Conservation (phyloP, 2,329 filamentous ascomycete species). For the Fusarium armeniacum region DNA sequence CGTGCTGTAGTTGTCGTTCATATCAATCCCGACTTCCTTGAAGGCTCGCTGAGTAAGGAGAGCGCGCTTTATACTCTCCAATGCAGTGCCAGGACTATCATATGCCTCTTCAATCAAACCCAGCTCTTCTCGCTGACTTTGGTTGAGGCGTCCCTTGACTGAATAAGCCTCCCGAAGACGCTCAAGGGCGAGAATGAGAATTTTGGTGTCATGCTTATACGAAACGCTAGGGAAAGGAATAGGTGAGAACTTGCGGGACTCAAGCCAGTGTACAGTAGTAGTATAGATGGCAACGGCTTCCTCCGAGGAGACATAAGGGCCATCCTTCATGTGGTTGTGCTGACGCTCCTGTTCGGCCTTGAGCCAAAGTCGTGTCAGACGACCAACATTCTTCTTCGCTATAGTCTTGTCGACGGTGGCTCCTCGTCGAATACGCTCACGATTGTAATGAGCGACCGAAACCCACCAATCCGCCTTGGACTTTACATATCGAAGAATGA, state of each 20-base stretch:
- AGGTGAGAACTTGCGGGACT: conserved; percentile 97
- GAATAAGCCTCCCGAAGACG: conserved; percentile 95
- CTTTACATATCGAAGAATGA: conserved; percentile 98
- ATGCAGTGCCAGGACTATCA: conserved; percentile 94
- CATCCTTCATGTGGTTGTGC: conserved; percentile 99
- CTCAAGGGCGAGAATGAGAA: conserved; percentile 94
- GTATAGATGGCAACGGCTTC: conserved; percentile 99
- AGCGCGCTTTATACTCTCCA: conserved; percentile 98
- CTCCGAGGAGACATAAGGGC: conserved; percentile 97
- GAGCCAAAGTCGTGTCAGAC: conserved; percentile 93
- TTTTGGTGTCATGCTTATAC: conserved; percentile 99
- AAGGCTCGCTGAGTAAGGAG: conserved; percentile 96
- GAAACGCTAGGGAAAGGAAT: conserved; percentile 99
- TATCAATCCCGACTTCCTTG: conserved; percentile 99
- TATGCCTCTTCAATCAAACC: conserved; percentile 98
- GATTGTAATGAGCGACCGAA: conserved; percentile 98
- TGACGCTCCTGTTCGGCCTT: conserved; percentile 98
- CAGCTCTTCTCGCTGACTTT: conserved; percentile 96
- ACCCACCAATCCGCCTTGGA: conserved; percentile 99
- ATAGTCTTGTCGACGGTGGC: conserved; percentile 99
- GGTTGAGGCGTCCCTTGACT: conserved; percentile 95
- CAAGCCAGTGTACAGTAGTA: conserved; percentile 98
- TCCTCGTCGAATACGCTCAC: conserved; percentile 94
- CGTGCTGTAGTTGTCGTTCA: conserved; percentile 99
- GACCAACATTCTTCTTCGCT: conserved; percentile 98